Evolutionary conservation across 768 basidiomycete species (phyloP), one percentile per base, ranked within the genome.

Genomic region (Leucogyrophana mollusca): DNA sequence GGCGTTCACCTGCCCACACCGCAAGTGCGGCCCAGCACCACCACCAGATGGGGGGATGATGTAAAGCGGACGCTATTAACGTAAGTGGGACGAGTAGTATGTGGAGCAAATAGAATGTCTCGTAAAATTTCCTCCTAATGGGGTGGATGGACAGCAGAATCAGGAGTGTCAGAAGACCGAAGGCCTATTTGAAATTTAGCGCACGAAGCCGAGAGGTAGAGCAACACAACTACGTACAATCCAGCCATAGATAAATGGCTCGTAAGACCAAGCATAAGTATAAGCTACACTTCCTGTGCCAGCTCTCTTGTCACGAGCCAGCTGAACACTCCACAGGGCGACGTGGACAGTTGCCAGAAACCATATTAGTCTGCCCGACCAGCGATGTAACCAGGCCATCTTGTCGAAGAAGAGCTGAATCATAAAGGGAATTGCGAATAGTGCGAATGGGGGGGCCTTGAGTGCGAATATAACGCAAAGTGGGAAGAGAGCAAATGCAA

Each of bases 351-450:
- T 61, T 6, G 78, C 75, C 43, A 86, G 60, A 38, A 80, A 59
- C 81, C 85, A 91, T 17, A 89, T 73, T 34, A 90, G 65, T 43
- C 87, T 71, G 2, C 83, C 89, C 4, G 77, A 67, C 82, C 87
- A 87, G 21, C 78, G 77, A 62, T 90, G 89, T 6, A 89, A 67
- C 65, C 80, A 73, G 4, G 80, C 74, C 9, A 90, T 77, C 59
- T 87, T 87, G 71, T 91, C 88, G 56, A 85, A 85, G 55, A 80
- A 77, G n/a, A 88, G 53, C 45, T 86, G 80, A 33, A 77, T 75
- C 47, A 80, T 68, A 51, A 76, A 77, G 0, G 81, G 74, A 43
- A 83, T 63, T 39, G 89, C 78, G 54, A 89, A 79, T 40, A 89
- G 56, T 46, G 87, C 87, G 55, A 88, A 83, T 0, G 88, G 85